A percentile compares a stretch with the other conserved stretches of the same genome.
These are phyloP conservation scores for Colletotrichum plurivorum DNA, from an alignment of 2,329 filamentous ascomycete species.

Conservation along the genomic window DNA sequence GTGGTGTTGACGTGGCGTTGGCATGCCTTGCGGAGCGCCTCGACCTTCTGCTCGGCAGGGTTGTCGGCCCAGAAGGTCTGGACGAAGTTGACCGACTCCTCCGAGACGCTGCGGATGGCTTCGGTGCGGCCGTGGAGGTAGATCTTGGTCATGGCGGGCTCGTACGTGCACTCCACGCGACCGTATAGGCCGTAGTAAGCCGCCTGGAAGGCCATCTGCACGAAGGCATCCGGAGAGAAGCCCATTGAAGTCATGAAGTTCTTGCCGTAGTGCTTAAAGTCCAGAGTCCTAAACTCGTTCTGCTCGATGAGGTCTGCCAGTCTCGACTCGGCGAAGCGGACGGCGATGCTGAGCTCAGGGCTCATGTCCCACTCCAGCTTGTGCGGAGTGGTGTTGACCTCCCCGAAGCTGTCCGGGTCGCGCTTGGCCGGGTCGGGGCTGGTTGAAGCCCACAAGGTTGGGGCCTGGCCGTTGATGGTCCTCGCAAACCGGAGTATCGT, in stretches of 20 bases:
- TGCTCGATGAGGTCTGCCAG: slow-evolving; percentile 95
- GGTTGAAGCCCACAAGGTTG: slow-evolving; percentile 89
- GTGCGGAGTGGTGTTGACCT: slow-evolving; percentile 93
- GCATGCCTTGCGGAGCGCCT: slow-evolving; percentile 86
- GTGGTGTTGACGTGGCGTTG: slow-evolving; percentile 86
- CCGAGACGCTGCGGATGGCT: slow-evolving; percentile 88
- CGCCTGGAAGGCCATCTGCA: slow-evolving; percentile 99
- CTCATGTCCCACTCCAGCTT: slow-evolving; percentile 99
- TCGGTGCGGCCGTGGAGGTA: slow-evolving; percentile 96
- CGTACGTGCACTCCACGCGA: slow-evolving; percentile 93
- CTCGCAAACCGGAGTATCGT: slow-evolving; percentile 96
- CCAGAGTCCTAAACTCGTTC: slow-evolving; percentile 94
- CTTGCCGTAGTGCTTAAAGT: slow-evolving; percentile 92
- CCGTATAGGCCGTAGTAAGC: slow-evolving; percentile 98
- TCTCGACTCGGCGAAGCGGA: slow-evolving; percentile 95
- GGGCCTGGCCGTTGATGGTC: slow-evolving; percentile 94
- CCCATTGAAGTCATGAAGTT: slow-evolving; percentile 98
- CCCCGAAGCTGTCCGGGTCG: slow-evolving; percentile 90
- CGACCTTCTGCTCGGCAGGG: slow-evolving; percentile 85
- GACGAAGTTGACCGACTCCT: slow-evolving; percentile 89
- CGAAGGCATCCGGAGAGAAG: slow-evolving; percentile 96
- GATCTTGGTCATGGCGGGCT: slow-evolving; percentile 97
- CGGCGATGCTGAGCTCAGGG: slow-evolving; percentile 89
- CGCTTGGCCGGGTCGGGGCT: slow-evolving; percentile 95
- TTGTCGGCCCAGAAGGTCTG: slow-evolving; percentile 96